Percentiles rank a stretch among this genome's conserved stretches.
These are phyloP conservation scores for Wickerhamiella parazyma DNA, from an alignment of 805 yeast genomes.

Conservation along the genomic window DNA sequence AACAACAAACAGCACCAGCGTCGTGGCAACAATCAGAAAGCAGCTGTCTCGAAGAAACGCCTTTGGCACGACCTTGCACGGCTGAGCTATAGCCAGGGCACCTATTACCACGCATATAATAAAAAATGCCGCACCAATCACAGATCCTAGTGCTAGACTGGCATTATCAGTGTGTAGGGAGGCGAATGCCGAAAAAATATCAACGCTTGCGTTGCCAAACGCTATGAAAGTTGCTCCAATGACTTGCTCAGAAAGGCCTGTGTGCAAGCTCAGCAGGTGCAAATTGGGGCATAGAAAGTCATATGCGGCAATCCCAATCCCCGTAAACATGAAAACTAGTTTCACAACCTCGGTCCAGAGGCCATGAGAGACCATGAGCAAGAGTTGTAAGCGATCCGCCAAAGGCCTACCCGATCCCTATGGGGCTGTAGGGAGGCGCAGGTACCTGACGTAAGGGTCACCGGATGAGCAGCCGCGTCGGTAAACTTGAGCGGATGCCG, in stretches of 20 bases:
- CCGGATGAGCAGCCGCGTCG: too few relatives aligned
- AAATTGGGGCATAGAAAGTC: constrained; percentile 73
- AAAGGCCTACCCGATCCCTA: neutral
- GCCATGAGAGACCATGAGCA: neutral
- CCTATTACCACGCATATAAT: constrained; percentile 73
- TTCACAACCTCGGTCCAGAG: neutral
- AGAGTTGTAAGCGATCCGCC: neutral
- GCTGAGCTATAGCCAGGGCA: constrained; percentile 44
- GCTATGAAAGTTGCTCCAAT: constrained; percentile 83
- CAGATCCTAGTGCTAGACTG: constrained; percentile 73
- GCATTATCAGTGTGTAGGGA: constrained; percentile 65
- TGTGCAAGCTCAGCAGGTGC: constrained; percentile 43
- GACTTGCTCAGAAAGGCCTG: constrained; percentile 58
- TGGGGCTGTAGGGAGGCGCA: too few relatives aligned
- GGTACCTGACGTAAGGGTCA: neutral
- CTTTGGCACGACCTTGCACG: neutral
- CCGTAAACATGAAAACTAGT: constrained; percentile 37
- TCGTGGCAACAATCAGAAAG: constrained; percentile 40
- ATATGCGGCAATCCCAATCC: constrained; percentile 68
- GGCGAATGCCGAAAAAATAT: constrained; percentile 67
- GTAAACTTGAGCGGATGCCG: too few relatives aligned
- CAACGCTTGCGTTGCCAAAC: constrained; percentile 87
- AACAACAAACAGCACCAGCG: constrained; percentile 39
- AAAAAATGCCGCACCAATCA: constrained; percentile 83
- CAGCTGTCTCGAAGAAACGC: constrained; percentile 46